Conservation (phyloP, 2,329 filamentous ascomycete species). For the Ophiocordyceps sinensis region DNA sequence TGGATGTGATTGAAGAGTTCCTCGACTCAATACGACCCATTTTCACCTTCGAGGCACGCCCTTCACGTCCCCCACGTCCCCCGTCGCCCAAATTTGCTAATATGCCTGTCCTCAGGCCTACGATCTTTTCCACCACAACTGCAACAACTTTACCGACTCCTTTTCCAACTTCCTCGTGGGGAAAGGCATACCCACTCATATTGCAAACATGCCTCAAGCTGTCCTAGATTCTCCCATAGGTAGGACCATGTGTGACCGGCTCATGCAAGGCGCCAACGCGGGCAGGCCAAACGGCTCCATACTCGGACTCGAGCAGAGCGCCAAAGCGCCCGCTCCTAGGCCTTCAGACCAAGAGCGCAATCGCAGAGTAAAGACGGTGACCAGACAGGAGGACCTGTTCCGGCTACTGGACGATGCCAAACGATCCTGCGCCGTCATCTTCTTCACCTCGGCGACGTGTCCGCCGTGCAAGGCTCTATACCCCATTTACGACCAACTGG, state of each 20-base stretch:
- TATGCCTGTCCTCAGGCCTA: constrained; percentile 47
- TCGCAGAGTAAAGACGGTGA: constrained; percentile 42
- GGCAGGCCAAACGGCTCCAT: constrained; percentile 36
- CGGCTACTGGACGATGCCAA: constrained; percentile 38
- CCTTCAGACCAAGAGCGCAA: background rate
- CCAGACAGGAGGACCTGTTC: constrained; percentile 22
- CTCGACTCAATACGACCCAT: constrained; percentile 68
- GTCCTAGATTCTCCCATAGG: constrained; percentile 81
- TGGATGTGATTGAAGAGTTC: constrained; percentile 76
- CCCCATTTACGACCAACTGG: constrained; percentile 67
- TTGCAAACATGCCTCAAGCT: constrained; percentile 68
- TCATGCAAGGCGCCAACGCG: constrained; percentile 35
- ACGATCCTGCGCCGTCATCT: constrained; percentile 62
- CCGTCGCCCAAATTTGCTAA: background rate
- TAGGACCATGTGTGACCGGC: constrained; percentile 68
- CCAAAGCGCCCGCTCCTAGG: constrained; percentile 8
- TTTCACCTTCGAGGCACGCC: constrained; percentile 60
- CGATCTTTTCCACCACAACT: constrained; percentile 82
- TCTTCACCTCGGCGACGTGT: constrained; percentile 86
- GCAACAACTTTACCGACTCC: constrained; percentile 95
- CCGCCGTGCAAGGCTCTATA: constrained; percentile 74
- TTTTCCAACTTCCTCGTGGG: constrained; percentile 81
- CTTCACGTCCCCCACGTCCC: background rate
- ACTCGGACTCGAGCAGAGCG: constrained; percentile 32
- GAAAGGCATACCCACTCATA: constrained; percentile 75